These are phyloP conservation scores for Quercus aquifolioides DNA, from an alignment of 306 rosid species.

Conservation along the genomic window DNA sequence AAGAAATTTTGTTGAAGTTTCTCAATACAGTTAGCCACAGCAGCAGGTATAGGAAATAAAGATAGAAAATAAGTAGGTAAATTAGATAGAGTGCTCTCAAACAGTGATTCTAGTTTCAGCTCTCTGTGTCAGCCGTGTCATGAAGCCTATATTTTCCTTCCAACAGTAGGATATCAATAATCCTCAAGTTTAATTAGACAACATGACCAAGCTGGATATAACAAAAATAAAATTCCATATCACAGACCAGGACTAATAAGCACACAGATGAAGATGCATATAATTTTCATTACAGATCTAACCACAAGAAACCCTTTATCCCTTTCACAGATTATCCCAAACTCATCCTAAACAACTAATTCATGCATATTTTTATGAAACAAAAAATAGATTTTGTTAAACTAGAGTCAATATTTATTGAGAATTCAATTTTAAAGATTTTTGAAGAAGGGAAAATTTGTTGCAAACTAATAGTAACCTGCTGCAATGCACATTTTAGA, in stretches of 20 bases:
- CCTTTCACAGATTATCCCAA: background rate
- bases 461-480: constrained; percentile 44
- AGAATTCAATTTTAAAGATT: background rate
- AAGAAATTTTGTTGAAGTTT: too few relatives aligned
- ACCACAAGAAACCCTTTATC: background rate
- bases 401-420: background rate
- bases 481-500: constrained; percentile 89
- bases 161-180: background rate
- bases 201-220: background rate
- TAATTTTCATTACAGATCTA: background rate
- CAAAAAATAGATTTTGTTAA: background rate
- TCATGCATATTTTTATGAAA: background rate
- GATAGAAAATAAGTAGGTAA: too few relatives aligned
- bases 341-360: background rate
- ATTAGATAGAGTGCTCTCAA: too few relatives aligned
- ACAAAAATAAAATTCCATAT: background rate
- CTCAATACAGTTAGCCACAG: too few relatives aligned
- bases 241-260: background rate
- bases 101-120: background rate
- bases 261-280: background rate
- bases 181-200: background rate
- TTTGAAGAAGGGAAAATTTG: background rate
- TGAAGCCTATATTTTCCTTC: background rate
- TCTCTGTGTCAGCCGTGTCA: background rate
- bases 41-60: too few relatives aligned